Percentiles rank a stretch among this genome's conserved stretches.
phyloP scores from a whole-genome alignment of 169 alveolate species.

The Eimeria acervulina region DNA sequence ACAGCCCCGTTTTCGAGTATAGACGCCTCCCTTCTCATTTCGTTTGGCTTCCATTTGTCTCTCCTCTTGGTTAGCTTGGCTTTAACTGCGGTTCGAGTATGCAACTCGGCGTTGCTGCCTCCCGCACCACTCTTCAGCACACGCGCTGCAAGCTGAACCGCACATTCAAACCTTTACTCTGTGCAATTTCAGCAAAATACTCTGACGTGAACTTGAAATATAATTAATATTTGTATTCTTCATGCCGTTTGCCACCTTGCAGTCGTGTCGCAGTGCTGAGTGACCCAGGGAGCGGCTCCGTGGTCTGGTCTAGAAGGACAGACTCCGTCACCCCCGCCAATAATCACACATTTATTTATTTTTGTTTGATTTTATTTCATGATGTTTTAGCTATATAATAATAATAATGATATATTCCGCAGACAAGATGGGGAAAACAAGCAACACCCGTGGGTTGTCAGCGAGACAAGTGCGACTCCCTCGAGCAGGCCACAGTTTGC shows the following conservation, averaged over 20 bases:
- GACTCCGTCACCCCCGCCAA: background rate
- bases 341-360: background rate
- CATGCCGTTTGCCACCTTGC: background rate
- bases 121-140: background rate
- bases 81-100: no score
- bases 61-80: no score
- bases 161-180: background rate
- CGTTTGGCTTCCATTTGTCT: no score
- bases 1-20: no score
- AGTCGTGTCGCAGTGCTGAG: background rate
- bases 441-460: background rate
- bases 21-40: no score
- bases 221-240: background rate
- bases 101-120: background rate
- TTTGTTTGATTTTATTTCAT: background rate
- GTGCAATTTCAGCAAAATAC: background rate
- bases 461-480: background rate
- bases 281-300: background rate
- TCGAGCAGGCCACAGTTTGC: background rate
- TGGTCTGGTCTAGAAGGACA: conserved; percentile 4
- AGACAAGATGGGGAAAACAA: background rate
- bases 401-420: background rate
- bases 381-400: background rate
- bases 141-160: background rate
- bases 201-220: background rate